Evolutionary conservation across 176 grass and related monocot species (phyloP), one percentile per base, ranked within the genome.

Genomic region (Cymbopogon citratus): DNA sequence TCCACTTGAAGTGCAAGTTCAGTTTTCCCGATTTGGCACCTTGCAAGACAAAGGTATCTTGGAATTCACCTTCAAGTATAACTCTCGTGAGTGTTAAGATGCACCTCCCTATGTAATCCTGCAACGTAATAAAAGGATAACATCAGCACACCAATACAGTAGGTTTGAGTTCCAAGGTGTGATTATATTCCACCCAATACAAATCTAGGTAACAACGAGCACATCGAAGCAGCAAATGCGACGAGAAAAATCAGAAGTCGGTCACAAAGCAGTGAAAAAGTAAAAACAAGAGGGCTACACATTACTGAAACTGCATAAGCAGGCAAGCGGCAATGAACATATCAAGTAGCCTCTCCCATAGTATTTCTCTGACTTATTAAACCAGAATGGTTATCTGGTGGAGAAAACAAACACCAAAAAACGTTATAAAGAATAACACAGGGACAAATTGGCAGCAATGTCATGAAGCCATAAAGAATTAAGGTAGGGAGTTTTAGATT

Each of bases 71-170:
- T 91, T 98, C 95, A 23, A 95, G 54, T 77, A 98, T 77, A 18
- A 91, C 95, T 45, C 85, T 93, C 28, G 92, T 98, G 12, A 98
- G 87, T 16, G 95, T 98, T 92, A 98, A 86, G 77, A 95, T 98
- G 87, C 95, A 98, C 80, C 95, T 94, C 35, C 95, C 95, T 45
- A 98, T 84, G 64, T 93, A 93, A 83, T 95, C 95, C 95, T 98
- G 71, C 0, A 74, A 87, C 76, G 56, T 57, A 57, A 39, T 59
- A 63, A 66, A 21, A 12, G 16, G 43, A 48, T 54, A 57, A 33
- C 49, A 25, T 81, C 69, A 78, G 67, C 24, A 31, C 15, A 35
- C 18, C 1, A 77, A 52, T 63, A 49, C 77, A 82, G 14, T 12
- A 80, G 1, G 76, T 7, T 66, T 24, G 9, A 75, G 29, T 36